Evolutionary conservation across 805 yeast species (phyloP), one percentile per base, ranked within the genome.

Genomic region (Helenozyma rhizophorensis): DNA sequence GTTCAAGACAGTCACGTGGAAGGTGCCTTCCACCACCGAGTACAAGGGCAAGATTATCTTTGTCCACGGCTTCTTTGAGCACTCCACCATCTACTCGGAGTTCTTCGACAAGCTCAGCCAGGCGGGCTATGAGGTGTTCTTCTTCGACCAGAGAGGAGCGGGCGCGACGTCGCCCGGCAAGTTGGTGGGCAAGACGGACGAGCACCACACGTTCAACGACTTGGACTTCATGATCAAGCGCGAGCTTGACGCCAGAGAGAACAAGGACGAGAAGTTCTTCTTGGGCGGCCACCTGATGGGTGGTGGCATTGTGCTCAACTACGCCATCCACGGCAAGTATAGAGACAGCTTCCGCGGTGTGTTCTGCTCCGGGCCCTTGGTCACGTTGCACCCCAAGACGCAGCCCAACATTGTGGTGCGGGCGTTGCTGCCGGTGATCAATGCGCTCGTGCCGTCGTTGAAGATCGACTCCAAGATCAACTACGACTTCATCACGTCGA

Each of bases 271-370:
- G 29, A 72, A 72, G 40, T 45, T 82, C 21, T 70, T 63, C 45
- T 48, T 84, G 28, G 62, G 72, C 48, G 88, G 90, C 1, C 86
- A 79, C 43, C 82, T 88, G 8, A 82, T 84, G 89, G 95, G 95
- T 31, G 90, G 90, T 14, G 89, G 82, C 0, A 76, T 83, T 31
- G 63, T 62, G 0, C 58, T 83, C 36, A 80, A 78, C 53, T 83
- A 83, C 51, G 77, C 74, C 3, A 65, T 75, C 23, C 50, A 52
- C 21, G 89, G 89, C 2, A 70, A 62, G 37, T 58, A 68, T 47
- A 65, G 58, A 27, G 65, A 70, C 17, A 45, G 65, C 13, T 38
- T 83, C 16, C 57, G 62, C 21, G 76, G 75, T 0, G 66, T 74
- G 27, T 56, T 70, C 24, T 70, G 65, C 0, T 60, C 71, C 21